Conservation (phyloP, 305 asterid genomes). For the Fraxinus angustifolia region DNA sequence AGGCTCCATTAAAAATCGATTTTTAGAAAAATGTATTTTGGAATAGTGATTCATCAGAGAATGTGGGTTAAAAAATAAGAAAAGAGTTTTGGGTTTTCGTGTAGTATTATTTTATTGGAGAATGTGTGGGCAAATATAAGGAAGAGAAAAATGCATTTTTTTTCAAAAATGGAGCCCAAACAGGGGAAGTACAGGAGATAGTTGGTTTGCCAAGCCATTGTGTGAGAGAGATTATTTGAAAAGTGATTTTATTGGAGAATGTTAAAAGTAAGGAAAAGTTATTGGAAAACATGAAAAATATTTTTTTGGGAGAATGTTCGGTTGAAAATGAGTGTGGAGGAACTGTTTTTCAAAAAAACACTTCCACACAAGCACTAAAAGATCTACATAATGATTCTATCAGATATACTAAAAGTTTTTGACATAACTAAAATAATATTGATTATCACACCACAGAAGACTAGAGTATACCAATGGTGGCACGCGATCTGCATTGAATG, state of each 20-base stretch:
- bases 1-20: neutral
- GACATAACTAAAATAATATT: neutral
- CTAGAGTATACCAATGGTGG: neutral
- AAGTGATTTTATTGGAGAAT: neutral
- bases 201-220: neutral
- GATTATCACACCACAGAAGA: neutral
- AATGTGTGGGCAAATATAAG: neutral
- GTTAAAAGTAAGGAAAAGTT: neutral
- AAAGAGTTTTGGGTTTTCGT: neutral
- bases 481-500: neutral
- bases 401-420: neutral
- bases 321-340: neutral
- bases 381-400: neutral
- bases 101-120: neutral
- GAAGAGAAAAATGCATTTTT: neutral
- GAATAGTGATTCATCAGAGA: neutral
- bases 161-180: neutral
- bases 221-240: neutral
- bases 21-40: neutral
- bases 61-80: neutral
- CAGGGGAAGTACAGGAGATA: neutral
- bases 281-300: neutral
- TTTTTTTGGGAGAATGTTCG: neutral
- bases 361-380: neutral
- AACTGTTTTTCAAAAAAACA: neutral